Evolutionary conservation across 306 rosid genomes (phyloP), one percentile per base, ranked within the genome.

Genomic region (Comarum palustre): DNA sequence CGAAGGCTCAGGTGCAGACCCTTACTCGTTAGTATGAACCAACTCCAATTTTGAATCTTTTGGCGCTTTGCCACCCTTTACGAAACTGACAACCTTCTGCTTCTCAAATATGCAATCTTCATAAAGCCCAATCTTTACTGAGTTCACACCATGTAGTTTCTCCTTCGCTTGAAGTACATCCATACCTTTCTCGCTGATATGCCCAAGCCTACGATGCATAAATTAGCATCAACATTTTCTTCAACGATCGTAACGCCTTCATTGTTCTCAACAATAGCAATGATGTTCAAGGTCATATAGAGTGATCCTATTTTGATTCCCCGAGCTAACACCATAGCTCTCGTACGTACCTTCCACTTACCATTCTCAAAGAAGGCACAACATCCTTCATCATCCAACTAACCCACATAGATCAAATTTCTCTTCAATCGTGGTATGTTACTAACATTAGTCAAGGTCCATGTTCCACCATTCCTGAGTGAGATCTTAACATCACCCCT

Each of bases 291-390:
- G 47, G 39, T 68, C 3, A 19, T 50, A 54, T 46, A 69, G 15
- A 69, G 62, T 10, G n/a, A 3, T 0, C 58, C 9, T 34, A 4
- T 63, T 10, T 39, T 39, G 43, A 39, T 73, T 29, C 46, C 77
- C 8, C 24, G 45, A 19, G 78, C 38, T 8, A 74, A 36, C 13
- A 64, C 64, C 11, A 63, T 12, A 5, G 61, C 63, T n/a, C 72
- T 34, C 2, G 48, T 74, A 14, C 58, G 8, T 0, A 73, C 32
- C 16, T 73, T 73, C 61, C 70, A 60, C 14, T 2, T 4, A 59
- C 55, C 31, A 4, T 17, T 34, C 9, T 9, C 6, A n/a, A 73
- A 16, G 38, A 6, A 11, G 0, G 24, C 20, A 17, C 20, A 0
- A 20, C 42, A 20, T 5, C 69, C 48, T 34, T 65, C 69, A 8